Evolutionary conservation across 352 stramenopile genomes (phyloP).

Genomic region (Phytopythium oedochilum): DNA sequence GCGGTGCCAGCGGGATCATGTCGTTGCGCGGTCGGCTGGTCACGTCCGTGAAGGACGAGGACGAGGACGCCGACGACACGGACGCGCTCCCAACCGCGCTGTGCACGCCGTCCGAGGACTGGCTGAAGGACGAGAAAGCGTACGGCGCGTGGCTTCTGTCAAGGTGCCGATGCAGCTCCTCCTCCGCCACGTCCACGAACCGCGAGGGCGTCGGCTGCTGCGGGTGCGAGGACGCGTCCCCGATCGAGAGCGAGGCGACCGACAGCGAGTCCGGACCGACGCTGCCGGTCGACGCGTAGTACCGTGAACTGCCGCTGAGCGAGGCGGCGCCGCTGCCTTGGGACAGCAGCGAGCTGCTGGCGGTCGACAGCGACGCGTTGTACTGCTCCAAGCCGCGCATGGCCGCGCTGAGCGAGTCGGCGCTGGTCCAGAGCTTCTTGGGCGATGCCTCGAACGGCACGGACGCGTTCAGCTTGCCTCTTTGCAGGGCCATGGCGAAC

Average conservation of each 20-base stretch:
- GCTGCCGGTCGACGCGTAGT: not conserved
- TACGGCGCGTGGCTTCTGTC: not conserved
- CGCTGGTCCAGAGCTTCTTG: conserved; percentile 15
- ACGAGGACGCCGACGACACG: not conserved
- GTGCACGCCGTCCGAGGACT: not conserved
- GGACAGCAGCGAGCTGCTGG: conserved; percentile 37
- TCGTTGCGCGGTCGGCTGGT: not conserved
- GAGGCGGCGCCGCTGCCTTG: not conserved
- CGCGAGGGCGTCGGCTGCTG: not conserved
- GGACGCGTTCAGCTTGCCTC: conserved; percentile 21
- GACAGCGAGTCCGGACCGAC: not conserved
- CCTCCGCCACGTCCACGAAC: not conserved
- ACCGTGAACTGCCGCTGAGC: no score
- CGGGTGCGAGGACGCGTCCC: not conserved
- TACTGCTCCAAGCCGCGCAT: conserved; percentile 18
- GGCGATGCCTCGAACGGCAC: conserved; percentile 22
- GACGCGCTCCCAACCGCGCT: not conserved
- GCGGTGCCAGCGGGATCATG: conserved; percentile 4
- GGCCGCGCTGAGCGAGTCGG: not conserved
- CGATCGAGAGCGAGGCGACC: not conserved
- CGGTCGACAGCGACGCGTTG: conserved; percentile 53
- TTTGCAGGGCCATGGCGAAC: conserved; percentile 18
- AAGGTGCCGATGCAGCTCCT: not conserved
- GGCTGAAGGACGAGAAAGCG: conserved; percentile 2
- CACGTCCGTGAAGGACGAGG: not conserved